A percentile compares a stretch with the other conserved stretches of the same genome.
Evolutionary conservation across 768 basidiomycete species (phyloP).

Genomic region (Trametes coccinea): DNA sequence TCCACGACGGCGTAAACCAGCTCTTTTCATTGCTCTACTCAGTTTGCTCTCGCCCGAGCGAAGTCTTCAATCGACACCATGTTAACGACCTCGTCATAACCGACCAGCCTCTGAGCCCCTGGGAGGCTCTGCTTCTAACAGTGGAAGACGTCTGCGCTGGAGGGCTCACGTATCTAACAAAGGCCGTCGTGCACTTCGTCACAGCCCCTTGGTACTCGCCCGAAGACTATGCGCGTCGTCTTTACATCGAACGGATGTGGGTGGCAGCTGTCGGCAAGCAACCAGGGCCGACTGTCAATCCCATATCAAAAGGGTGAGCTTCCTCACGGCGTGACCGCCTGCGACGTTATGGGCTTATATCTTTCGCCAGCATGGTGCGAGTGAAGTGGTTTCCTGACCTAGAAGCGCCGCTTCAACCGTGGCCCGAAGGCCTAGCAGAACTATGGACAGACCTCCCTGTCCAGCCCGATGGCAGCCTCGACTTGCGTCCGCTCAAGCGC

Average conservation of each 20-base stretch:
- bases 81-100: not conserved
- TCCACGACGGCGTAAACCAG: constrained; percentile 8
- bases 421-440: constrained; percentile 1
- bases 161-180: not conserved
- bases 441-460: not conserved
- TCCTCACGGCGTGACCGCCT: not conserved
- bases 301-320: not conserved
- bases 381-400: constrained; percentile 13
- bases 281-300: not conserved
- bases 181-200: not conserved
- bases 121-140: not conserved
- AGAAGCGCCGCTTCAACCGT: not conserved
- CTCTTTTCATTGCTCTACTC: not conserved
- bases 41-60: not conserved
- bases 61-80: not conserved
- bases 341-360: not conserved
- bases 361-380: not conserved
- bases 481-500: constrained; percentile 1
- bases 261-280: not conserved
- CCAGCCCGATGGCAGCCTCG: constrained; percentile 6
- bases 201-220: not conserved
- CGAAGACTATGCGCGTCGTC: not conserved
- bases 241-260: not conserved
- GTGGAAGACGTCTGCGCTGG: not conserved
- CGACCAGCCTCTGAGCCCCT: too few relatives aligned